Evolutionary conservation across 2,329 filamentous ascomycete genomes (phyloP), one percentile per base, ranked within the genome.

Genomic region (Tetracladium maxilliforme): DNA sequence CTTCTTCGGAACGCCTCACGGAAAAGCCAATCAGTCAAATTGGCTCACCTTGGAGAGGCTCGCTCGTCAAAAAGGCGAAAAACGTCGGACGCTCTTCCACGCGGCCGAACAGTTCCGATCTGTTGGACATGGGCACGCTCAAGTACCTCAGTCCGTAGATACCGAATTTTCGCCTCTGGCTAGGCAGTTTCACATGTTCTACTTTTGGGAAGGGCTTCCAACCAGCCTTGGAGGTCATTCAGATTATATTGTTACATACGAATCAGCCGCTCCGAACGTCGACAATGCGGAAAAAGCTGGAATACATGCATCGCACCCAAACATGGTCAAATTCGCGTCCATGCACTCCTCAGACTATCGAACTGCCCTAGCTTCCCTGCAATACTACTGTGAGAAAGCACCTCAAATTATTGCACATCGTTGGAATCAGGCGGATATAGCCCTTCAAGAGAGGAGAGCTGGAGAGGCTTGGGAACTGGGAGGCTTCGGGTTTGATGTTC

Each of bases 121-220:
- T n/a, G n/a, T n/a, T n/a, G n/a, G n/a, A n/a, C n/a, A n/a, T n/a
- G n/a, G n/a, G n/a, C n/a, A n/a, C n/a, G n/a, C n/a, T n/a, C n/a
- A n/a, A n/a, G n/a, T n/a, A n/a, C n/a, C n/a, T n/a, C n/a, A n/a
- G n/a, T n/a, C n/a, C n/a, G n/a, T n/a, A n/a, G n/a, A n/a, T n/a
- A n/a, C n/a, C n/a, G n/a, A n/a, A n/a, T n/a, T n/a, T n/a, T n/a
- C n/a, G n/a, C n/a, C n/a, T n/a, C n/a, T n/a, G n/a, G n/a, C n/a
- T n/a, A n/a, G n/a, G n/a, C n/a, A n/a, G n/a, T n/a, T n/a, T n/a
- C n/a, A n/a, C n/a, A n/a, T n/a, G n/a, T n/a, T n/a, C n/a, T n/a
- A n/a, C n/a, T 39, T 40, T 23, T 41, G 36, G 35, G 41, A 44
- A 29, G 29, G 32, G 18, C 13, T 36, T n/a, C 26, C 33, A 26